These are phyloP conservation scores for Lactifluus volemus DNA, from an alignment of 768 basidiomycete genomes.

Conservation along the genomic window DNA sequence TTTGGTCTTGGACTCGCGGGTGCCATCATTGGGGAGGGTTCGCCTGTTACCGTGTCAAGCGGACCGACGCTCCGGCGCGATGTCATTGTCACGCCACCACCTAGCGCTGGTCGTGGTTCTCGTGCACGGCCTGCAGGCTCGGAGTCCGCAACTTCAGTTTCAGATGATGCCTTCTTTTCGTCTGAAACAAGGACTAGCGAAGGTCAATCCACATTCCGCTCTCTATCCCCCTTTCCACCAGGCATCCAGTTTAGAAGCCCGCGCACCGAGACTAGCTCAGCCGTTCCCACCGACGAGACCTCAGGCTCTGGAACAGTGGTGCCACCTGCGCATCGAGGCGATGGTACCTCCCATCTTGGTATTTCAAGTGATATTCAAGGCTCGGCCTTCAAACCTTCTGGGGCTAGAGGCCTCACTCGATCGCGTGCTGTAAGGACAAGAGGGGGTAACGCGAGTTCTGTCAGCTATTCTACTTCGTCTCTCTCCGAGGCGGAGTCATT, in stretches of 20 bases:
- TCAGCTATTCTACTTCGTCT: constrained; percentile 36
- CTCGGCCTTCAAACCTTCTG: constrained; percentile 34
- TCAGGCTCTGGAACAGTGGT: constrained; percentile 21
- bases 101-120: constrained; percentile 28
- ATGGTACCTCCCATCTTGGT: background rate
- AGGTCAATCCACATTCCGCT: constrained; percentile 30
- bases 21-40: constrained; percentile 36
- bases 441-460: constrained; percentile 31
- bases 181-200: constrained; percentile 30
- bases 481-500: constrained; percentile 32
- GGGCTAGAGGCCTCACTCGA: constrained; percentile 38
- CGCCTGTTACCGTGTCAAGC: constrained; percentile 67
- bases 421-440: constrained; percentile 50
- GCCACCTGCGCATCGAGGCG: constrained; percentile 8
- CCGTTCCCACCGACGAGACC: constrained; percentile 32
- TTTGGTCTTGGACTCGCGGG: constrained; percentile 34
- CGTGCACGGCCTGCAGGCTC: constrained; percentile 23
- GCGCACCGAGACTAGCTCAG: constrained; percentile 26
- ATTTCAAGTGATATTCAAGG: constrained; percentile 11
- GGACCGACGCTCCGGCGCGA: constrained; percentile 40
- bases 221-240: constrained; percentile 27
- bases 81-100: constrained; percentile 39
- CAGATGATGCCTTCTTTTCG: constrained; percentile 42
- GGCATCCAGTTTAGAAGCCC: constrained; percentile 23
- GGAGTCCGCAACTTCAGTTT: constrained; percentile 25